Evolutionary conservation across 169 alveolate genomes (phyloP).

Genomic region (Eimeria praecox): DNA sequence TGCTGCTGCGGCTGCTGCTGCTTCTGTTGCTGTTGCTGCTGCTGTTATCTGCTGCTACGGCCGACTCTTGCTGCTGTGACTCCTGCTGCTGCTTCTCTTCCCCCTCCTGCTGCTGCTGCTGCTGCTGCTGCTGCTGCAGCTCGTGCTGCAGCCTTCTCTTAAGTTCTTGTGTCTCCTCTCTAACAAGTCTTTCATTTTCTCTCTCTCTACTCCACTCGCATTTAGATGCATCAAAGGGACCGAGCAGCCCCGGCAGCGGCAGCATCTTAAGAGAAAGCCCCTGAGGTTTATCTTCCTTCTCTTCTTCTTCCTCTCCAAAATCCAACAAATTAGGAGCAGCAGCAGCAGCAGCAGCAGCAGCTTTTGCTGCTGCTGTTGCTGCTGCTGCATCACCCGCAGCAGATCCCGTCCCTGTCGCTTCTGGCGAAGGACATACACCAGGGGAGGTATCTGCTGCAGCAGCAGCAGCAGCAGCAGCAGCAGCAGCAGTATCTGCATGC

Average conservation of each 20-base stretch:
- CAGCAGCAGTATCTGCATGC: slow-evolving; percentile 3
- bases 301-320: neutral
- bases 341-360: slow-evolving; percentile 49
- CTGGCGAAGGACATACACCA: neutral
- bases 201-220: slow-evolving; percentile 41
- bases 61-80: slow-evolving; percentile 12
- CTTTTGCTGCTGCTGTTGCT: slow-evolving; percentile 4
- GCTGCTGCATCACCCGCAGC: slow-evolving; percentile 9
- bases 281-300: neutral
- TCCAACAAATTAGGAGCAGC: neutral
- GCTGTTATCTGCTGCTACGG: neutral
- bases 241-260: slow-evolving; percentile 40
- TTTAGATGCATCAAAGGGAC: slow-evolving; percentile 1
- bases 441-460: slow-evolving; percentile 1
- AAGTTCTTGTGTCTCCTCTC: neutral
- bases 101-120: slow-evolving; percentile 19
- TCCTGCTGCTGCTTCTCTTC: neutral
- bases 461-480: slow-evolving; percentile 41
- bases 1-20: slow-evolving; percentile 39
- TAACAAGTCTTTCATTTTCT: neutral
- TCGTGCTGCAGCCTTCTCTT: neutral
- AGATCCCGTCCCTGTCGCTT: neutral
- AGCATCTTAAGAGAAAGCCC: neutral
- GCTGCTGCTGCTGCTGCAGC: slow-evolving; percentile 34
- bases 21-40: neutral